Evolutionary conservation across 2,329 filamentous ascomycete genomes (phyloP).

Genomic region (Trichoderma aggressivum): DNA sequence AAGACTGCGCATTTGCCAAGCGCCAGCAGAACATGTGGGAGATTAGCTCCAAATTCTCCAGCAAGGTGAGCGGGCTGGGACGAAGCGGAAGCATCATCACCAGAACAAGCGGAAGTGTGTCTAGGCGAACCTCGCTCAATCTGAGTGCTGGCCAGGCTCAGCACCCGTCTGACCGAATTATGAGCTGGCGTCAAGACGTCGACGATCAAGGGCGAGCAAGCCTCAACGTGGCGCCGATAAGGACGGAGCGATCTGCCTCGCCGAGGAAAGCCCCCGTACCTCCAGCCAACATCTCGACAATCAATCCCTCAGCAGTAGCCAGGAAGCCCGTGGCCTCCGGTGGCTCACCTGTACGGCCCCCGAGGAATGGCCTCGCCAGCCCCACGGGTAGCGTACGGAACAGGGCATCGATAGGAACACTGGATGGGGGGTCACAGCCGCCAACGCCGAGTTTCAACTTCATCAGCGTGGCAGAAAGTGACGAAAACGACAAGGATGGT

Average conservation of each 20-base stretch:
- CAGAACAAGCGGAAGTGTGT: conserved; percentile 50
- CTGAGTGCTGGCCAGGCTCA: conserved; percentile 32
- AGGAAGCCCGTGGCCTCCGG: conserved; percentile 42
- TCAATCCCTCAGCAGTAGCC: conserved; percentile 45
- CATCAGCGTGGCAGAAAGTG: conserved; percentile 32
- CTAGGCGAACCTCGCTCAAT: conserved; percentile 53
- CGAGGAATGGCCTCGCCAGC: conserved; percentile 33
- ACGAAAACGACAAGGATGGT: conserved; percentile 41
- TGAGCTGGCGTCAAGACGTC: conserved; percentile 77
- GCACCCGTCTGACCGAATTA: conserved; percentile 66
- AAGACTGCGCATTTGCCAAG: conserved; percentile 85
- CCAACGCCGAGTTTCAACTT: conserved; percentile 57
- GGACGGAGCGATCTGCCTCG: conserved; percentile 55
- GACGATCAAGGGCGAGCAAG: conserved; percentile 41
- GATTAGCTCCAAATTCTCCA: conserved; percentile 70
- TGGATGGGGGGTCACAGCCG: conserved; percentile 35
- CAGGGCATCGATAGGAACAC: conserved; percentile 26
- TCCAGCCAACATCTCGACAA: conserved; percentile 35
- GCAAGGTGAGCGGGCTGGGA: conserved; percentile 59
- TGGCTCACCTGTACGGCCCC: conserved; percentile 26
- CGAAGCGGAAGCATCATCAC: conserved; percentile 56
- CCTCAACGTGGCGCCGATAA: conserved; percentile 38
- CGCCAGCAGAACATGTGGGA: conserved; percentile 76
- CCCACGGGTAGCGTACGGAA: conserved; percentile 36
- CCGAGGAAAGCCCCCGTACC: conserved; percentile 45